Conservation (phyloP, 2,329 filamentous ascomycete species). For the Didymella keratinophila region DNA sequence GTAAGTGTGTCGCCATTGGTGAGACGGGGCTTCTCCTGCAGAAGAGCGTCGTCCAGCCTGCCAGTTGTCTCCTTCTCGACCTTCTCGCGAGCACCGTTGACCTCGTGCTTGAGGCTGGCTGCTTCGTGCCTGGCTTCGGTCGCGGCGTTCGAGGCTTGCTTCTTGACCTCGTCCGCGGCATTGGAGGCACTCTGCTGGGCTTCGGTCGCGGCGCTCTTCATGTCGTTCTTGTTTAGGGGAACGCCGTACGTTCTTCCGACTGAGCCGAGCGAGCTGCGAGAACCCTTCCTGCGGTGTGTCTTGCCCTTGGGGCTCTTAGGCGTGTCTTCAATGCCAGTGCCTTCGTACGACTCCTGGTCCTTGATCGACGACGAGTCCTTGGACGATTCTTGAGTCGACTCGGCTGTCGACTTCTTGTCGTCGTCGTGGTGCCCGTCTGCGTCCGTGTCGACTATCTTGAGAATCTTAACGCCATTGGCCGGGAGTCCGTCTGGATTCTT, state of each 20-base stretch:
- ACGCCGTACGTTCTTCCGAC: constrained; percentile 41
- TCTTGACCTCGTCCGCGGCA: neutral
- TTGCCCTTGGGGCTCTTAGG: constrained; percentile 44
- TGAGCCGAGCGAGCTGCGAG: constrained; percentile 43
- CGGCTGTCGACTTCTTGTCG: constrained; percentile 2
- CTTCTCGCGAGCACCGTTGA: constrained; percentile 1
- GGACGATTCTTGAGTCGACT: constrained; percentile 13
- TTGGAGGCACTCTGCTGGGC: neutral
- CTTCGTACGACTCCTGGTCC: constrained; percentile 40
- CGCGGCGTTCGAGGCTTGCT: neutral
- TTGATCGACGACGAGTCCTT: constrained; percentile 15
- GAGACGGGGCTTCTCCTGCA: constrained; percentile 16
- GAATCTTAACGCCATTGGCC: constrained; percentile 12
- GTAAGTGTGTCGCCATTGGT: constrained; percentile 55
- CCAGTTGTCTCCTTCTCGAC: neutral
- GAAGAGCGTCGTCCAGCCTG: constrained; percentile 5
- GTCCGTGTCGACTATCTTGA: constrained; percentile 19
- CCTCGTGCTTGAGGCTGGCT: neutral
- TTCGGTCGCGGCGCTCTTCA: neutral
- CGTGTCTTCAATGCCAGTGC: constrained; percentile 42
- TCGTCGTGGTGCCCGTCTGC: constrained; percentile 16
- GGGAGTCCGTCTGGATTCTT: constrained; percentile 27
- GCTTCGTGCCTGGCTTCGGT: neutral
- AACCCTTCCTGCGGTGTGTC: constrained; percentile 41
- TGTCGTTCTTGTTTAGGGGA: constrained; percentile 23